Evolutionary conservation across 495 filamentous ascomycete genomes (phyloP), one percentile per base, ranked within the genome.

Genomic region (Trichoderma asperelloides): DNA sequence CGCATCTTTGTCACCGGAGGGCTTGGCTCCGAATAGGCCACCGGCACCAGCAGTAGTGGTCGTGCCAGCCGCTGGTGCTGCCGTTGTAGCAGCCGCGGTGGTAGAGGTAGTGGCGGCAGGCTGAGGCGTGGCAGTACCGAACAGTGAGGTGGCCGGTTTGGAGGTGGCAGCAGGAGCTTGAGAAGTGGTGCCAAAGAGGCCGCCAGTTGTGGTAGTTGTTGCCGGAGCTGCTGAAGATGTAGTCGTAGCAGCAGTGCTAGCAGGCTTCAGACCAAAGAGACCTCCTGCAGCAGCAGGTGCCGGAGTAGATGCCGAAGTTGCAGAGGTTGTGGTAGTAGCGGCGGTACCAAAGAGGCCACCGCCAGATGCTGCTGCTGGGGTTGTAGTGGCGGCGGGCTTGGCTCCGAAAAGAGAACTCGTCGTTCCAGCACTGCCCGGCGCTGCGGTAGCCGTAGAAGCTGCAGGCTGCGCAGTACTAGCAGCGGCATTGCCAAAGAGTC

Each of bases 211-310:
- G 47, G 70, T 66, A 25, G 64, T 68, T 18, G 63, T 45, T 57
- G 63, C 39, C 62, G 30, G 68, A 23, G 49, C 62, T 21, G 55
- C 23, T 28, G 55, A 60, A 28, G 55, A 60, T 18, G 55, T 21
- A 45, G 39, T 68, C 65, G 45, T 68, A 18, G 62, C 69, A 33
- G 40, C 66, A 12, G 71, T 30, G 6, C 63, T 67, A 51, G 76
- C 76, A 62, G 49, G 71, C 68, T 60, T 65, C 27, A 51, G 66
- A 66, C 71, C 62, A 73, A 77, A 69, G 67, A 71, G 66, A 37
- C 71, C 45, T 12, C 18, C 47, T 21, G 70, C 65, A 51, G 66
- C 30, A 41, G 55, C 62, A 28, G 66, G 28, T 41, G 23, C 49
- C 72, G 75, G 28, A 37, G 62, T 63, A 37, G 62, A 18, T 37